Base-by-base conservation (phyloP, 2,329 filamentous ascomycete genomes). In the Metarhizium anisopliae region DNA sequence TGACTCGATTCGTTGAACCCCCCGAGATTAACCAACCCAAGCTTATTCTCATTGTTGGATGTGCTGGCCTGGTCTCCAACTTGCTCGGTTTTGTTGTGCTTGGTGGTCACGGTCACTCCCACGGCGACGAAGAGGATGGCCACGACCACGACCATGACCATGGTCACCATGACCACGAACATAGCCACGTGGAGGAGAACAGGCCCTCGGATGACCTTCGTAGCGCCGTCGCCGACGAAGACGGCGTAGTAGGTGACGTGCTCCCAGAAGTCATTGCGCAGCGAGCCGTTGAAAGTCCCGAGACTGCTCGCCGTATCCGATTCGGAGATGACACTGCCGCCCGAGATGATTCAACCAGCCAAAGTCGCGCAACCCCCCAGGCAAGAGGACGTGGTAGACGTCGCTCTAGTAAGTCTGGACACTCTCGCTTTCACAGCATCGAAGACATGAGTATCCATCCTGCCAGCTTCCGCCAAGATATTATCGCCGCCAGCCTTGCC, bases 1-100 rank as follows among this genome's bases (percentile, higher is more conserved):
- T 96, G 58, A 90, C 92, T 65, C 87, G 94, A 66, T 88, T 99
- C 63, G 81, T 97, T 67, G 90, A 97, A 65, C 91, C 92, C 7
- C 92, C 93, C 65, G 84, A 89, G 68, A 92, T 99, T 66, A 78
- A 78, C 52, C 90, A 95, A 65, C 92, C 94, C 1, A 81, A 87
- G 64, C 79, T 99, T 42, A 91, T 99, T 61, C 83, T 96, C 57
- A 86, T 94, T 60, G 94, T 99, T 53, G 94, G 94, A 45, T 91
- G 81, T 59, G 80, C 90, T 57, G 94, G 94, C 53, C 81, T 99
- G 14, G 78, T 85, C 7, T 96, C 92, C 36, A 99, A 99, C 67
- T 80, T 97, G 20, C 75, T 93, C 51, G 94, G 94, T 2, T 86
- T 99, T 60, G 81, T 93, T 56, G 84, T 99, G 36, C 90, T 99